Base-by-base conservation (phyloP, 352 stramenopile genomes). In the Phytophthora fragariaefolia region DNA sequence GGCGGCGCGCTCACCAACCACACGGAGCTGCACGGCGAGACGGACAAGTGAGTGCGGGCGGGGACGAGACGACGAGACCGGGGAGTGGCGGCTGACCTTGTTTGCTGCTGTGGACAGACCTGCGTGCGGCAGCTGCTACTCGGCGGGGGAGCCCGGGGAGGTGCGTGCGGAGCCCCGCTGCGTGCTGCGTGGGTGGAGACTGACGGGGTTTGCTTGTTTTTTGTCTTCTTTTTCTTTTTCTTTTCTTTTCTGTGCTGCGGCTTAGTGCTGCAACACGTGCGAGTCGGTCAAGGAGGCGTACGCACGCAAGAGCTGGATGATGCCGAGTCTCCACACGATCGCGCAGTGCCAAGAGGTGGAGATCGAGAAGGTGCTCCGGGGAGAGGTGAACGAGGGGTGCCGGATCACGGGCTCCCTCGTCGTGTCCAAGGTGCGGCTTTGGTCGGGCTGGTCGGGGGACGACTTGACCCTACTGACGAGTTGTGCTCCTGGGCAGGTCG, bases 321-420 rank as follows among this genome's bases (percentile, higher is more conserved):
- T 94, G 71, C 85, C 85, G 9, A 96, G 87, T 68, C 64, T 96
- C 6, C 87, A 96, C 58, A 92, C 81, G 6, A 68, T 94, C 26
- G 18, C 71, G 0, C 87, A 95, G 80, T 95, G 87, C 32, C 86
- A 93, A 77, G 82, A 92, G 62, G 60, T 69, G 7, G 83, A 92
- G 65, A 81, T 95, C 22, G 87, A 95, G 63, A 85, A 83, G 58
- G 80, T 93, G 17, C 63, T 95, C 34, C 83, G 84, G 28, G 83
- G 87, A 22, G 77, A 91, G 48, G 73, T 94, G 54, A 80, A 84
- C 22, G 84, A 96, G 76, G 87, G 87, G 23, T 96, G 87, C 54
- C 80, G 80, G 18, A 90, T 96, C 55, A 82, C 83, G 52, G 87
- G 87, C 42, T 82, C 83, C 18, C 66, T 96, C 9, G 58, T 85